phyloP scores from a whole-genome alignment of 2,329 filamentous ascomycete species.

The Aspergillus fumigatiaffinis region DNA sequence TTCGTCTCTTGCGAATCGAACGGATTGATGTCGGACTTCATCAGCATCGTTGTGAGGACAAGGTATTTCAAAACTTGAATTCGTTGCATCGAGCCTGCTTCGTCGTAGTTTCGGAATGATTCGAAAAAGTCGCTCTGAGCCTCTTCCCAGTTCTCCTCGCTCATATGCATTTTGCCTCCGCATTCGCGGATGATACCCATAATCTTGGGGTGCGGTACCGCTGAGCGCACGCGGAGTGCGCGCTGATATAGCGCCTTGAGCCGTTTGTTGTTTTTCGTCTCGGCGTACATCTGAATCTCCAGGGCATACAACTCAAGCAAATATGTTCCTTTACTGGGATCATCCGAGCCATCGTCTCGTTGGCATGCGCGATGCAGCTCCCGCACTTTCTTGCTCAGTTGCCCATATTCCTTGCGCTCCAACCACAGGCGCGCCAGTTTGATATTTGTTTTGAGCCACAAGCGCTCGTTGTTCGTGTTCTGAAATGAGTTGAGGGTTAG shows the following conservation, averaged over 20 bases:
- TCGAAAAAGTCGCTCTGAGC: constrained; percentile 98
- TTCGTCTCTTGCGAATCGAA: constrained; percentile 99
- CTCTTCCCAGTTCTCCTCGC: constrained; percentile 97
- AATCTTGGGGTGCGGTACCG: constrained; percentile 95
- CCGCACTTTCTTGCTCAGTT: constrained; percentile 75
- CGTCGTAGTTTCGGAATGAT: constrained; percentile 97
- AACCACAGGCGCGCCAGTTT: constrained; percentile 90
- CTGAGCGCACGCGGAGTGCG: constrained; percentile 88
- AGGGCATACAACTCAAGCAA: constrained; percentile 92
- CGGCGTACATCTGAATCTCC: constrained; percentile 98
- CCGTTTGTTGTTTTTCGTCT: constrained; percentile 95
- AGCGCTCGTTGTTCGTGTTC: constrained; percentile 91
- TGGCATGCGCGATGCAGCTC: constrained; percentile 90
- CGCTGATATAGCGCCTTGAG: constrained; percentile 89
- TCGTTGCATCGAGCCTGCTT: constrained; percentile 90
- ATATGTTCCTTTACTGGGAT: constrained; percentile 94
- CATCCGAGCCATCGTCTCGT: constrained; percentile 71
- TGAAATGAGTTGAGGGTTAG: constrained; percentile 92
- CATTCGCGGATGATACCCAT: constrained; percentile 99
- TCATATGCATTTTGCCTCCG: constrained; percentile 99
- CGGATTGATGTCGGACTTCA: constrained; percentile 97
- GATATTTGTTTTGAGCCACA: constrained; percentile 98
- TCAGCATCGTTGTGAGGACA: constrained; percentile 93
- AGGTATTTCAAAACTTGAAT: constrained; percentile 98
- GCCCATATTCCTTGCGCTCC: constrained; percentile 81